Evolutionary conservation across 768 basidiomycete species (phyloP).

Genomic region (Mycena haematopus): DNA sequence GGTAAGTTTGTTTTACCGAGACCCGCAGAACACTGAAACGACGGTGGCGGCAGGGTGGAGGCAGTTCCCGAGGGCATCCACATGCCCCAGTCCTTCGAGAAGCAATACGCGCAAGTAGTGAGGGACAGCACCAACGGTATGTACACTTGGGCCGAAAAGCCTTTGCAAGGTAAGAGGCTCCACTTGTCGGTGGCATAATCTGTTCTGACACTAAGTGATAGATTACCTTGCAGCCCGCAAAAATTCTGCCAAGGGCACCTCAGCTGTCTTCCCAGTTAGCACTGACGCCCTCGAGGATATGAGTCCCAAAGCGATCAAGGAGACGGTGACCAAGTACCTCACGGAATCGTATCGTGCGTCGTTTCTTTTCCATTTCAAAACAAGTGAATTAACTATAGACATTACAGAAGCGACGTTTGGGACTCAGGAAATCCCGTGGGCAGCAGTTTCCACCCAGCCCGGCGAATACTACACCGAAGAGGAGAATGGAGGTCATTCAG

Average conservation of each 20-base stretch:
- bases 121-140: not conserved
- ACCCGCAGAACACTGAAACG: not conserved
- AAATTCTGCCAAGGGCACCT: not conserved
- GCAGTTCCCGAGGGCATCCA: constrained; percentile 2
- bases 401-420: constrained; percentile 7
- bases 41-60: constrained; percentile 19
- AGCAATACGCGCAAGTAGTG: not conserved
- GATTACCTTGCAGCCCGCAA: not conserved
- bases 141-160: constrained; percentile 11
- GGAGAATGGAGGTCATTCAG: too few species aligned
- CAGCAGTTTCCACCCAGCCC: constrained; percentile 4
- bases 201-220: not conserved
- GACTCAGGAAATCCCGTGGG: constrained; percentile 7
- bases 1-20: not conserved
- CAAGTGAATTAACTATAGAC: not conserved
- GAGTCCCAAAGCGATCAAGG: not conserved
- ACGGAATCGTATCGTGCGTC: constrained; percentile 4
- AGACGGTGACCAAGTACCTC: not conserved
- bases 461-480: too few species aligned
- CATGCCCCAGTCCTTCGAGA: not conserved
- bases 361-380: not conserved
- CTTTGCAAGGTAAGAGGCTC: constrained; percentile 10
- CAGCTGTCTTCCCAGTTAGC: not conserved
- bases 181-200: not conserved
- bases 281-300: not conserved